Conservation (phyloP, 495 filamentous ascomycete genomes). For the Niebla homalea region DNA sequence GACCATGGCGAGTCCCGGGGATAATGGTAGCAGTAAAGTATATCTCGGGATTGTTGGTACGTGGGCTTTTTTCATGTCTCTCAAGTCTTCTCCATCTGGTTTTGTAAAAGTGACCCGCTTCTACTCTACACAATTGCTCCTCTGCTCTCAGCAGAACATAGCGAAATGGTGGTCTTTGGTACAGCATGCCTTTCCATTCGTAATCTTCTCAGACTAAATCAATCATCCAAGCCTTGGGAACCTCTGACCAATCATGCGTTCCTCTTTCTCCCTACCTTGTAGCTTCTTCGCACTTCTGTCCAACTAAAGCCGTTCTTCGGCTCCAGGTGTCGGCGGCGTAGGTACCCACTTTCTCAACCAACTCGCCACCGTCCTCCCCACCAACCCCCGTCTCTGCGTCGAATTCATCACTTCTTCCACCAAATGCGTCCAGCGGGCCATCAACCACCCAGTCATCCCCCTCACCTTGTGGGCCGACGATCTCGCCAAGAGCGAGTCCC, state of each 20-base stretch:
- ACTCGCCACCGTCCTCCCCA: conserved; percentile 46
- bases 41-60: too few species aligned
- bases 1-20: too few species aligned
- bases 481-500: conserved; percentile 41
- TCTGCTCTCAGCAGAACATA: too few species aligned
- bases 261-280: background rate
- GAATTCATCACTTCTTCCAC: conserved; percentile 70
- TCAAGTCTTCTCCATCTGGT: too few species aligned
- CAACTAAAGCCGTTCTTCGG: background rate
- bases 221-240: too few species aligned
- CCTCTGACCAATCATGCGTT: background rate
- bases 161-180: too few species aligned
- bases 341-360: conserved; percentile 83
- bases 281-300: background rate
- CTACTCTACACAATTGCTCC: too few species aligned
- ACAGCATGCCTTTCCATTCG: too few species aligned
- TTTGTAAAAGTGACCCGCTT: too few species aligned
- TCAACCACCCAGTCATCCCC: conserved; percentile 37
- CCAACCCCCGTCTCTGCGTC: conserved; percentile 48
- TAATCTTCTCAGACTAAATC: too few species aligned
- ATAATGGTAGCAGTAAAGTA: too few species aligned
- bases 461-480: conserved; percentile 39
- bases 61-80: too few species aligned
- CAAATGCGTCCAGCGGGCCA: conserved; percentile 50
- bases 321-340: conserved; percentile 76